Conservation (phyloP, 345 rosid species). For the Cardamine occulta region DNA sequence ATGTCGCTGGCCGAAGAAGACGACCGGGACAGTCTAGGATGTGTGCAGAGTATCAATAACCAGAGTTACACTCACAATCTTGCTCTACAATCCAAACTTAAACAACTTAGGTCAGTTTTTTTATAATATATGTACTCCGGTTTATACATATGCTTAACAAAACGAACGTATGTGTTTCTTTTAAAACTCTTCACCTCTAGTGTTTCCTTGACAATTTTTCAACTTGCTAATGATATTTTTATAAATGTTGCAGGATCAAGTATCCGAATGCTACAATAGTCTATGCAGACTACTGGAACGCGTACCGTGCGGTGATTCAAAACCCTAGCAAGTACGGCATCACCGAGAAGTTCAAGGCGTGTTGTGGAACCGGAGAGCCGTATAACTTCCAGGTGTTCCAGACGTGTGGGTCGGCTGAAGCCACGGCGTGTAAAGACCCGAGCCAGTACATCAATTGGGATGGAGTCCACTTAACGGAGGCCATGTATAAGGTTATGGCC, state of each 20-base stretch:
- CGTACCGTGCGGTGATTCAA: constrained; percentile 59
- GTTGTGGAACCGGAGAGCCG: constrained; percentile 78
- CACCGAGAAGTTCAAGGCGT: constrained; percentile 71
- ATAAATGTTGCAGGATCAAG: constrained; percentile 38
- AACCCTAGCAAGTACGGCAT: constrained; percentile 61
- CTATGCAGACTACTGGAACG: constrained; percentile 82
- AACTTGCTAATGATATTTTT: background rate
- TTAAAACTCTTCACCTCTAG: too few species aligned
- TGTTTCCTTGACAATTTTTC: background rate
- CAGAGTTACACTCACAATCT: constrained; percentile 60
- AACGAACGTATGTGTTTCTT: too few species aligned
- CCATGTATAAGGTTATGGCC: constrained; percentile 68
- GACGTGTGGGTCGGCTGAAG: constrained; percentile 61
- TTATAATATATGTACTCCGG: background rate
- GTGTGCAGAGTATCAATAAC: constrained; percentile 71
- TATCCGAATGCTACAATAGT: constrained; percentile 65
- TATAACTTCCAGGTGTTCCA: constrained; percentile 64
- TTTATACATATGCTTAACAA: background rate
- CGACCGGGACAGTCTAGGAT: constrained; percentile 76
- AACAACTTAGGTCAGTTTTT: constrained; percentile 50
- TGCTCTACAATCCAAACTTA: constrained; percentile 51
- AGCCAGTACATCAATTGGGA: constrained; percentile 84
- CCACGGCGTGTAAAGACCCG: constrained; percentile 59
- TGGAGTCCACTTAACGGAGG: constrained; percentile 95
- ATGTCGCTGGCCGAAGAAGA: constrained; percentile 59